A percentile compares a stretch with the other conserved stretches of the same genome.
phyloP scores from a whole-genome alignment of 2,329 filamentous ascomycete species.

The Calonectria hongkongensis region DNA sequence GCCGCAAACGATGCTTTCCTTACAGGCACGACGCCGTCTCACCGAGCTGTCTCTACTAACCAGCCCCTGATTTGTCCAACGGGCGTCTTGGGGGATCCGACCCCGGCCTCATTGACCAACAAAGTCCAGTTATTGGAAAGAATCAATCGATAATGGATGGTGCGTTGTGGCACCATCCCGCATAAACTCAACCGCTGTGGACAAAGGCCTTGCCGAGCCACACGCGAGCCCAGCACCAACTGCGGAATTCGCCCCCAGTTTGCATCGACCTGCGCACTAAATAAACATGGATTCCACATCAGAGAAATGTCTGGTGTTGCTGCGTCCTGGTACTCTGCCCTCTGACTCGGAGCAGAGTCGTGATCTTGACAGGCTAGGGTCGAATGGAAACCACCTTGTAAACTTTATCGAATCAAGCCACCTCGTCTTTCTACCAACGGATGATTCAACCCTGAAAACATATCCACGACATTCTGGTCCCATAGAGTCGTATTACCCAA shows the following conservation, averaged over 20 bases:
- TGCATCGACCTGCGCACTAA: conserved; percentile 43
- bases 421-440: conserved; percentile 10
- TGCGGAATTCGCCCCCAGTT: conserved; percentile 46
- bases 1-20: conserved; percentile 45
- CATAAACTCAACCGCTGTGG: conserved; percentile 41
- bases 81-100: conserved; percentile 30
- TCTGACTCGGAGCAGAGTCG: conserved; percentile 20
- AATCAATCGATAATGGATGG: conserved; percentile 38
- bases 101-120: conserved; percentile 43
- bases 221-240: conserved; percentile 38
- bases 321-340: conserved; percentile 13
- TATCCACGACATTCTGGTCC: conserved; percentile 6
- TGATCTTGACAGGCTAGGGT: conserved; percentile 8
- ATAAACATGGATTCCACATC: conserved; percentile 46
- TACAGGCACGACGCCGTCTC: conserved; percentile 43
- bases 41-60: conserved; percentile 39
- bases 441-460: conserved; percentile 33
- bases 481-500: conserved; percentile 27
- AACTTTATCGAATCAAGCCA: conserved; percentile 25
- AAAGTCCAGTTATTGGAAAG: conserved; percentile 39
- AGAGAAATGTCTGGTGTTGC: conserved; percentile 33
- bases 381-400: conserved; percentile 5
- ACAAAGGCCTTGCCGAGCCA: conserved; percentile 43
- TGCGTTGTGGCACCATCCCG: conserved; percentile 44
- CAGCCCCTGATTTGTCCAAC: conserved; percentile 30